Evolutionary conservation across 306 rosid species (phyloP), one percentile per base, ranked within the genome.

Genomic region (Cyamopsis tetragonoloba): DNA sequence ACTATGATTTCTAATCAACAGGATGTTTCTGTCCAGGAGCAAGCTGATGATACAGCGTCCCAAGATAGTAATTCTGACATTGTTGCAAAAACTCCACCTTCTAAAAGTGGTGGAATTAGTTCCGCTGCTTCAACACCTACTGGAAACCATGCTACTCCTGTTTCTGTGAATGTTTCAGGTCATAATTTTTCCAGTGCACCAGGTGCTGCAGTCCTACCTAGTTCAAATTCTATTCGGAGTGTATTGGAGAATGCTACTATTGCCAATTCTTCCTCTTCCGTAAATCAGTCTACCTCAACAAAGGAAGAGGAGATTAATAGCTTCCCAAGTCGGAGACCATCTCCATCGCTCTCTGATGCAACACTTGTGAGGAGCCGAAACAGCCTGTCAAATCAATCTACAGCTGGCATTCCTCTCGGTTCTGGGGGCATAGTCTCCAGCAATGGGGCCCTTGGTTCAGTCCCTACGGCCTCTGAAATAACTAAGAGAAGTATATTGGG

Each of bases 311-410:
- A 91, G 27, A 38, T 67, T 66, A 71, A 77, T 75, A 84, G 72
- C 81, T 83, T 89, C 72, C 93, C 96, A 59, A 87, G 81, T 65
- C 88, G 72, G 58, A 93, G 89, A 80, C 80, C 83, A 61, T 88
- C 98, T 73, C 98, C 98, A 35, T 93, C 97, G 0, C 91, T 87
- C 75, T 66, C 96, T 54, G 98, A 92, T 70, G 71, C 87, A 64
- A 76, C 91, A 43, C 88, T 87, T 66, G 84, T 61, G 13, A 84
- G 91, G 81, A 86, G 89, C 67, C 53, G 88, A 84, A 92, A 85
- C 79, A 80, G 80, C 51, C 77, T 86, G 62, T 44, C 89, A 49
- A 85, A 67, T 80, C 98, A 84, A 76, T 81, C 81, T 24, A 30
- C 91, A 62, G 67, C 90, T 49, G 82, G 80, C 68, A 61, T 78